These are phyloP conservation scores for Eimeria maxima DNA, from an alignment of 169 alveolate species.

Conservation along the genomic window DNA sequence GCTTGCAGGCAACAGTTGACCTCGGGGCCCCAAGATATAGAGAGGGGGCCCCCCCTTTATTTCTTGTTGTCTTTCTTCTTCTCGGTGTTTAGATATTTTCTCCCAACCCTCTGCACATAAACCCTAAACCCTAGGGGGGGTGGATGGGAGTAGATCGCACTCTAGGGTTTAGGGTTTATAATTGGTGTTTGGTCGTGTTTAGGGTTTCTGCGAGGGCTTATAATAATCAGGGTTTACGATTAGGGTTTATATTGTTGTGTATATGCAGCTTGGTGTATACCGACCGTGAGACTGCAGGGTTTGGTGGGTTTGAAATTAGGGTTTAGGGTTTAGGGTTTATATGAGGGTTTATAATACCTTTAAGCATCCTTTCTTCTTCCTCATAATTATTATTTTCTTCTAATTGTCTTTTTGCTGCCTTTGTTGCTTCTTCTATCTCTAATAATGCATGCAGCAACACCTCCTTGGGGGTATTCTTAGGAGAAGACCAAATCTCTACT, in stretches of 20 bases:
- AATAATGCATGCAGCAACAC: conserved; percentile 84
- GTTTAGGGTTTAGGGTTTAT: conserved; percentile 15
- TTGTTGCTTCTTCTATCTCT: conserved; percentile 32
- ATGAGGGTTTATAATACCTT: not conserved
- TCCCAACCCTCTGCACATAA: conserved; percentile 72
- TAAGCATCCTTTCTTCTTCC: conserved; percentile 41
- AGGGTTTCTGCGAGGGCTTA: not conserved
- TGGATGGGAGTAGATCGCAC: not conserved
- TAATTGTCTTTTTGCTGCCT: conserved; percentile 40
- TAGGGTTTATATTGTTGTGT: not conserved
- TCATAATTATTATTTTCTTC: conserved; percentile 5
- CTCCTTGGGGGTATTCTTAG: conserved; percentile 85
- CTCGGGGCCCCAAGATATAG: not conserved
- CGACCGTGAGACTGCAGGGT: not conserved
- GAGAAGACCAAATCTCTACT: conserved; percentile 91
- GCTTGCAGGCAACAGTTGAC: not conserved
- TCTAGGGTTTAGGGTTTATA: not conserved
- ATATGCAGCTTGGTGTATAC: not conserved
- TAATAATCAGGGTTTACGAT: not conserved
- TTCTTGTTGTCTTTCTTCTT: conserved; percentile 42
- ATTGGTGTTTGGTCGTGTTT: not conserved
- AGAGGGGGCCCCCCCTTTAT: conserved; percentile 76
- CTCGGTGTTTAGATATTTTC: conserved; percentile 31
- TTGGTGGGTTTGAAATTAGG: not conserved
- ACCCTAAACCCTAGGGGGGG: conserved; percentile 32